phyloP scores from a whole-genome alignment of 2,329 filamentous ascomycete species.

The Aspergillus pseudoterreus region DNA sequence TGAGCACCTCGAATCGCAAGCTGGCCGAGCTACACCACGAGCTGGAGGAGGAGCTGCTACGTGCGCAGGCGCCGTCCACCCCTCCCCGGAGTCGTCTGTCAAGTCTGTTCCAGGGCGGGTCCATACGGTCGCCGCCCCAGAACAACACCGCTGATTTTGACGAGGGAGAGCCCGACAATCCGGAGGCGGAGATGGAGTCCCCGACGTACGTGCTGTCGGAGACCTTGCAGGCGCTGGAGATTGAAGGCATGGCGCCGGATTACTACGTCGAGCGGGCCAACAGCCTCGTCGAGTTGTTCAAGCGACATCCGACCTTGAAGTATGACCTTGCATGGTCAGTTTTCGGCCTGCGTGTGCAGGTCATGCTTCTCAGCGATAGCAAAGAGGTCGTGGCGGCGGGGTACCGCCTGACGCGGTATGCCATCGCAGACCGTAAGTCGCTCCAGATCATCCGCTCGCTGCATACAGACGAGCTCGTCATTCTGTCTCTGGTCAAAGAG shows the following conservation, averaged over 20 bases:
- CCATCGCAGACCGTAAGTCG: slow-evolving; percentile 87
- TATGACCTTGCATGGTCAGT: slow-evolving; percentile 96
- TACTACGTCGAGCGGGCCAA: slow-evolving; percentile 95
- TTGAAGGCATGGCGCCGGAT: slow-evolving; percentile 81
- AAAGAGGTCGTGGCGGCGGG: slow-evolving; percentile 93
- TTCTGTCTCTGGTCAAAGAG: slow-evolving; percentile 89
- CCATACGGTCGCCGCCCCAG: slow-evolving; percentile 50
- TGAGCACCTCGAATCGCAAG: slow-evolving; percentile 80
- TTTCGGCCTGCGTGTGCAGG: slow-evolving; percentile 89
- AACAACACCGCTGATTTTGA: slow-evolving; percentile 34
- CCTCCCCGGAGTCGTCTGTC: slow-evolving; percentile 51
- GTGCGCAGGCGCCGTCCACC: slow-evolving; percentile 53
- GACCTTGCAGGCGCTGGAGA: slow-evolving; percentile 82
- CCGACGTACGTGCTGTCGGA: slow-evolving; percentile 89
- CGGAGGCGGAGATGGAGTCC: slow-evolving; percentile 69
- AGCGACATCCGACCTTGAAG: slow-evolving; percentile 85
- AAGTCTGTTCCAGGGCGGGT: slow-evolving; percentile 55
- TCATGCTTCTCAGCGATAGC: slow-evolving; percentile 93
- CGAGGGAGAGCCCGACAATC: slow-evolving; percentile 48
- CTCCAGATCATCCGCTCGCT: slow-evolving; percentile 81
- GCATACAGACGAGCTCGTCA: slow-evolving; percentile 89
- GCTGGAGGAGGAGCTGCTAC: slow-evolving; percentile 58
- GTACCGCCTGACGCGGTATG: slow-evolving; percentile 89
- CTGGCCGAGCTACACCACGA: slow-evolving; percentile 57
- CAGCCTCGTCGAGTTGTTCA: slow-evolving; percentile 92